Conservation (phyloP, 768 basidiomycete genomes). For the Leccinum rimulosum region DNA sequence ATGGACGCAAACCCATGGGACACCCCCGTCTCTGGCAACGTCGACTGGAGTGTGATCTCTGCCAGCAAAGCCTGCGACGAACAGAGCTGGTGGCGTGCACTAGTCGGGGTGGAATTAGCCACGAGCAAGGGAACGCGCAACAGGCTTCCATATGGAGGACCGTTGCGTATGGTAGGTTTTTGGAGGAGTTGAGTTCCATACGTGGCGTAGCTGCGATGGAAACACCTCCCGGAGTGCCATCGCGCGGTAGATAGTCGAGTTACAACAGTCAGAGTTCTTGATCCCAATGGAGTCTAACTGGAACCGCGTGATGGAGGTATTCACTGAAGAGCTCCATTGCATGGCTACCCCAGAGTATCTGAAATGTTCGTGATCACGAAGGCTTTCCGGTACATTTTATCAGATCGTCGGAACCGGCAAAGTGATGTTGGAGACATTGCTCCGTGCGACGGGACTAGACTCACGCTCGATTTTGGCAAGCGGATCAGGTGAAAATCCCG, state of each 20-base stretch:
- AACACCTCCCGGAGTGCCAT: background rate
- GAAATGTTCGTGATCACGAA: background rate
- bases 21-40: background rate
- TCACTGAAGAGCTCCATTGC: background rate
- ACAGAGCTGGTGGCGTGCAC: background rate
- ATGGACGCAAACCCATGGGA: background rate
- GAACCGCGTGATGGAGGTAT: background rate
- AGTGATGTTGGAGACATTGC: background rate
- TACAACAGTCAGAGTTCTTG: background rate
- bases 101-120: background rate
- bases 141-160: background rate
- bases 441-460: background rate
- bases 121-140: background rate
- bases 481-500: background rate
- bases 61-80: conserved; percentile 3
- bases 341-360: background rate
- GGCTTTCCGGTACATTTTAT: background rate
- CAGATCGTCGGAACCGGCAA: background rate
- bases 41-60: background rate
- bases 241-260: background rate
- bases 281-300: background rate
- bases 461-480: background rate
- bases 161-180: background rate
- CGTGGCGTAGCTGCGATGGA: background rate
- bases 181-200: background rate